Percentiles rank a stretch among this genome's conserved stretches.
These are phyloP conservation scores for Neurospora sp. DNA, from an alignment of 495 filamentous ascomycete genomes.

Conservation along the genomic window DNA sequence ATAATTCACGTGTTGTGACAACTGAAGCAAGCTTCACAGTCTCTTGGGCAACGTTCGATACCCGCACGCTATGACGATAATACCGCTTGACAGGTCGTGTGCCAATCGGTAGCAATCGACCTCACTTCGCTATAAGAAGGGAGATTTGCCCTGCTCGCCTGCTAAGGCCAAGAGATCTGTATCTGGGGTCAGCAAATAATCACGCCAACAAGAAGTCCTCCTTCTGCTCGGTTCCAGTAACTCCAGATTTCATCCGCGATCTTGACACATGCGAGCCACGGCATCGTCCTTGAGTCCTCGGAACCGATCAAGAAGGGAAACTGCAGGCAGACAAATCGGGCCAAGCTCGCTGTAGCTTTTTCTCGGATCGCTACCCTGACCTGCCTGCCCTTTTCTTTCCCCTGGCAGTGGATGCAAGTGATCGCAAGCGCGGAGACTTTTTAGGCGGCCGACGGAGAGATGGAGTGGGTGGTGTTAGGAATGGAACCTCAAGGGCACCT, in stretches of 20 bases:
- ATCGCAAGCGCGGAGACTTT: background rate
- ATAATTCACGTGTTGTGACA: background rate
- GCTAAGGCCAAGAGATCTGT: background rate
- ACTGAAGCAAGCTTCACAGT: background rate
- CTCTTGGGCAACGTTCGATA: background rate
- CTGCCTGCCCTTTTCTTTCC: background rate
- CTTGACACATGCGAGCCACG: background rate
- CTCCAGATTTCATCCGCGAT: background rate
- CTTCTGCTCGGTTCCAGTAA: background rate
- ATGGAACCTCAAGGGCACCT: background rate
- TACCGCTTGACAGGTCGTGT: background rate
- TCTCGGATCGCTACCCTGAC: background rate
- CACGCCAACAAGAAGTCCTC: background rate
- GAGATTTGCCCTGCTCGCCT: background rate
- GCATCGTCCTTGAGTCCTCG: background rate
- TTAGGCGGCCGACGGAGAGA: background rate
- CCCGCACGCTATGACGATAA: background rate
- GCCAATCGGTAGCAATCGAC: background rate
- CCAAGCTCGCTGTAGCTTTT: background rate
- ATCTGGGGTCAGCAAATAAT: background rate
- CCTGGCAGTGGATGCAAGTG: background rate
- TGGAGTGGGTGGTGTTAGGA: background rate
- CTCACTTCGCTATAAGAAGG: background rate
- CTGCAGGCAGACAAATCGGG: background rate
- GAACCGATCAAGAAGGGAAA: background rate